Conservation (phyloP, 768 basidiomycete genomes). For the Tulasnella sp. region DNA sequence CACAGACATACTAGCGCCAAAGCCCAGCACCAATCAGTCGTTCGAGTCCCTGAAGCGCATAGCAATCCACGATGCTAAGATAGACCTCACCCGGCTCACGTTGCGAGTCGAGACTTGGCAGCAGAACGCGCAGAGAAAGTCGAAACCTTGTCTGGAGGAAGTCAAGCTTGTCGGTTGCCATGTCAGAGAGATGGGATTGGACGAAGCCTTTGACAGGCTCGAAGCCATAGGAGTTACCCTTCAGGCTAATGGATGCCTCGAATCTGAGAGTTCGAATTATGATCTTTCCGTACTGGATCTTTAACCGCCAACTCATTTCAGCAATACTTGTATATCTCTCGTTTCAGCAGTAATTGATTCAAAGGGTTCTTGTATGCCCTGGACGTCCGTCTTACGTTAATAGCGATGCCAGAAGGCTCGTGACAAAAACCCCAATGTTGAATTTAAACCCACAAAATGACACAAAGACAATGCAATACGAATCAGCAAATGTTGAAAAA, state of each 20-base stretch:
- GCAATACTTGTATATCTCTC: too few species aligned
- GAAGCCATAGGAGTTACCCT: not conserved
- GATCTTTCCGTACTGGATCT: too few species aligned
- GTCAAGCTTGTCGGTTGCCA: not conserved
- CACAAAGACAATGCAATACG: not conserved
- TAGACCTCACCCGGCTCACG: not conserved
- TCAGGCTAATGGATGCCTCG: not conserved
- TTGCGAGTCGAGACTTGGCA: not conserved
- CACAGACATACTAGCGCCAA: not conserved
- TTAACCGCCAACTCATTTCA: too few species aligned
- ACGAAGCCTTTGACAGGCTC: not conserved
- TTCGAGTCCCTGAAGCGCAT: not conserved
- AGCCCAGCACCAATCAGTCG: not conserved
- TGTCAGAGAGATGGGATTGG: not conserved
- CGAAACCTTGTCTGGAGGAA: not conserved
- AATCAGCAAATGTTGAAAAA: not conserved
- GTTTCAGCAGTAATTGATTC: too few species aligned
- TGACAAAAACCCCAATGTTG: not conserved
- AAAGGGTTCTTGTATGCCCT: too few species aligned
- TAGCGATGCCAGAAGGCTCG: not conserved
- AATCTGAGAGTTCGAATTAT: too few species aligned
- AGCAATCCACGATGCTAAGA: not conserved
- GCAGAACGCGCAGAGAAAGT: not conserved
- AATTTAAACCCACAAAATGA: not conserved
- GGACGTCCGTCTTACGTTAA: too few species aligned